Base-by-base conservation (phyloP, 2,329 filamentous ascomycete species). In the Gaeumannomyces sp. region DNA sequence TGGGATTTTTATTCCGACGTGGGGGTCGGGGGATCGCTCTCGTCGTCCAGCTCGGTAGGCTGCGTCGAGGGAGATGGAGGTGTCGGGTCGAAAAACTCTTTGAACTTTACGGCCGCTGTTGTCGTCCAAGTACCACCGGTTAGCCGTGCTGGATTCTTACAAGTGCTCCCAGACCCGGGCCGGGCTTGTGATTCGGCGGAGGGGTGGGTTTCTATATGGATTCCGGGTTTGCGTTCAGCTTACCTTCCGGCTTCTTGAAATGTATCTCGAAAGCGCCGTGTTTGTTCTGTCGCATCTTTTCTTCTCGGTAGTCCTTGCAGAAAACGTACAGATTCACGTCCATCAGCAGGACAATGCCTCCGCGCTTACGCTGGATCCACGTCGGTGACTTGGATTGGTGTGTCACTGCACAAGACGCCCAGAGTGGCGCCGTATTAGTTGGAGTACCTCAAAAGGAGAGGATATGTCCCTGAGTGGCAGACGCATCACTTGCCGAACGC, bases 301-400 rank as follows among this genome's bases (percentile, higher is more conserved):
- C 77, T 66, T 84, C 80, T 10, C 79, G 78, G 68, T 88, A 88
- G 1, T 78, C 73, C n/a, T 80, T 74, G 69, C 81, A 85, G 71
- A 88, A 88, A 10, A 87, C 81, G 70, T 86, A 87, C 0, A 84
- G 79, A 65, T 85, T 79, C 22, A 88, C 72, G 66, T 85, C 81
- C 45, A 77, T 79, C 2, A 88, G 73, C 75, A 79, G 81, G 65
- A 88, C 74, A 29, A 79, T 76, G 64, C 79, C 78, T 16, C 73
- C 74, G 16, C 77, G 78, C 56, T 80, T 79, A 59, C 79, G 81
- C 35, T 78, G 76, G 28, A 88, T 72, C 85, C 84, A 87, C 4
- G 75, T 77, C 1, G 76, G 71, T 3, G 81, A 82, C 45, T 74
- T 72, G 14, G 78, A 78, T 66, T 85, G 80, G 62, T 82, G 77